phyloP scores from a whole-genome alignment of 192 early-diverging fungal genomes.

The Chytriomyces confervae region DNA sequence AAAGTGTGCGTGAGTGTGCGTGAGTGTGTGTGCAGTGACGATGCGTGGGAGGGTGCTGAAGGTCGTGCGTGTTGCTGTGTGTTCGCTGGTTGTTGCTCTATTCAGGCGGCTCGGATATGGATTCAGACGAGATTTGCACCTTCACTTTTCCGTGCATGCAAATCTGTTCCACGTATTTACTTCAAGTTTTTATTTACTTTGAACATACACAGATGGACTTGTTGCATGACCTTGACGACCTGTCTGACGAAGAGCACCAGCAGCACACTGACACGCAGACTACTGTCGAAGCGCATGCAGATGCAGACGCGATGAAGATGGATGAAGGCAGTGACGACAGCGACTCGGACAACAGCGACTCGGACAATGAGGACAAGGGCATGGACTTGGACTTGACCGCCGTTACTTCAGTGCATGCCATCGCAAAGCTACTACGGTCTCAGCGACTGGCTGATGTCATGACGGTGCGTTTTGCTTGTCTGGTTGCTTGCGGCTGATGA shows the following conservation, averaged over 20 bases:
- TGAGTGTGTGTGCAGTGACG: no score
- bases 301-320: slow-evolving; percentile 39
- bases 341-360: slow-evolving; percentile 43
- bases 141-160: no score
- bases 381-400: slow-evolving; percentile 33
- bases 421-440: slow-evolving; percentile 70
- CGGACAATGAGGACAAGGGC: slow-evolving; percentile 40
- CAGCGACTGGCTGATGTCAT: slow-evolving; percentile 66
- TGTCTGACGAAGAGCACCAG: slow-evolving; percentile 54
- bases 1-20: no score
- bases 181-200: background rate
- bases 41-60: no score
- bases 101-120: no score
- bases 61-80: no score
- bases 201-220: slow-evolving; percentile 78
- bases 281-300: background rate
- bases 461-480: slow-evolving; percentile 45
- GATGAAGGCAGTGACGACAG: slow-evolving; percentile 30
- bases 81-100: no score
- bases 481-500: background rate
- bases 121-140: no score
- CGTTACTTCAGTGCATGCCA: slow-evolving; percentile 63
- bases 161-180: background rate
- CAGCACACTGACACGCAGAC: background rate
- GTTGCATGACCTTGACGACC: slow-evolving; percentile 84